These are phyloP conservation scores for Lactarius tabidus DNA, from an alignment of 768 basidiomycete species.

Conservation along the genomic window DNA sequence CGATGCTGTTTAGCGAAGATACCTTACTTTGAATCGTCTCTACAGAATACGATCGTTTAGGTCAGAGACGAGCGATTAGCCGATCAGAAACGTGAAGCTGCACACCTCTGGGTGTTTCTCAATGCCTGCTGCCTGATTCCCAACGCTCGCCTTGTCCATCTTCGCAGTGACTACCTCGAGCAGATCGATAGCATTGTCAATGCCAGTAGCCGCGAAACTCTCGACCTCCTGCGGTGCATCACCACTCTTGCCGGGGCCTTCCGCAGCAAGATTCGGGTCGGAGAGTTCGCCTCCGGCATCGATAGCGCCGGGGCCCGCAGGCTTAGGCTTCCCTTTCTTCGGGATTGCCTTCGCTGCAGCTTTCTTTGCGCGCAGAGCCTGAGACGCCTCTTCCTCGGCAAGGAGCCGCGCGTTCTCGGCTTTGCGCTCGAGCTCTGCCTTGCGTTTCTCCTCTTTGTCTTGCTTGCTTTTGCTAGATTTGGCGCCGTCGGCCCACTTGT, in stretches of 20 bases:
- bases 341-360: conserved; percentile 39
- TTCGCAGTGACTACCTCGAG: conserved; percentile 86
- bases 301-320: conserved; percentile 82
- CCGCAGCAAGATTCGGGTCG: conserved; percentile 22
- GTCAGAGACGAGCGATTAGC: not conserved
- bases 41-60: conserved; percentile 33
- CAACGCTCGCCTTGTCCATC: conserved; percentile 89
- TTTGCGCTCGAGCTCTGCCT: conserved; percentile 78
- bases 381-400: conserved; percentile 88
- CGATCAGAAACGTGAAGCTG: conserved; percentile 9
- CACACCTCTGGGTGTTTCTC: conserved; percentile 90
- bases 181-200: conserved; percentile 88
- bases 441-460: conserved; percentile 77
- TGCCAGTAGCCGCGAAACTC: conserved; percentile 77
- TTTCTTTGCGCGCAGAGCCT: conserved; percentile 52
- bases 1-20: conserved; percentile 15
- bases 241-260: conserved; percentile 31
- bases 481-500: conserved; percentile 61
- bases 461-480: conserved; percentile 65
- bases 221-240: conserved; percentile 46
- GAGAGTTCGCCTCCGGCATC: conserved; percentile 61
- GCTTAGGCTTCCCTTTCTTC: conserved; percentile 32
- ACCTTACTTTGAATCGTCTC: conserved; percentile 81
- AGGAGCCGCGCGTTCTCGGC: conserved; percentile 81
- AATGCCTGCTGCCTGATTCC: conserved; percentile 78